Evolutionary conservation across 108 stramenopile species (phyloP), one percentile per base, ranked within the genome.

Genomic region (Pseudonitzschia pungens): DNA sequence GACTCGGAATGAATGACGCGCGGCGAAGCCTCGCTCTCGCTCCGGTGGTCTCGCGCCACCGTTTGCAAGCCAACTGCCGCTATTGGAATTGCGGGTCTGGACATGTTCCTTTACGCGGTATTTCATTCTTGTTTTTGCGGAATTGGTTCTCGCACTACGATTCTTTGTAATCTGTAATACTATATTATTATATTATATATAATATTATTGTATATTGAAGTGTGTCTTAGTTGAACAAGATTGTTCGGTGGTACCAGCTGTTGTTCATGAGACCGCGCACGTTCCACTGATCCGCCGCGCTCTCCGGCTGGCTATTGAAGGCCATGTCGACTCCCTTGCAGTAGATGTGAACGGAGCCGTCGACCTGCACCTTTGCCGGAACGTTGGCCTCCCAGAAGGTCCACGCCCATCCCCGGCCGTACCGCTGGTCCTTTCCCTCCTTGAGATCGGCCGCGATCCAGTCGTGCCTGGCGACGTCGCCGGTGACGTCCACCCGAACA

Each of bases 331-430:
- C 87, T 2, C 87, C 89, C 74, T 94, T 94, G 68, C 78, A 87
- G n/a, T 82, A 84, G 44, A 94, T 44, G 36, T 89, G 78, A 8
- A 90, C 80, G 8, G 81, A 76, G 44, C 65, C 36, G 78, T 91
- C 90, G 52, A 87, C 80, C 20, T 76, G 65, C 18, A 94, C 89
- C 21, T 69, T 69, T 3, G 89, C 90, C 16, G 86, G 89, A 51
- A 92, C 81, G 14, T 72, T 74, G 18, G 83, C 81, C 75, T 90
- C 88, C 93, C 93, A 92, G 83, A 94, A 92, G 22, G 83, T 84
- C 93, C 93, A 94, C 8, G 93, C 93, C 93, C 93, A 94, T 9
- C 90, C 88, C 29, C 86, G 75, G 36, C 89, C 88, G 45, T 73
- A 81, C 21, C 80, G 83, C 74, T 94, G 93, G 10, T 84, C 63